A percentile compares a stretch with the other conserved stretches of the same genome.
Conservation (phyloP, 2,329 filamentous ascomycete species). For the Phialophora chinensis region DNA sequence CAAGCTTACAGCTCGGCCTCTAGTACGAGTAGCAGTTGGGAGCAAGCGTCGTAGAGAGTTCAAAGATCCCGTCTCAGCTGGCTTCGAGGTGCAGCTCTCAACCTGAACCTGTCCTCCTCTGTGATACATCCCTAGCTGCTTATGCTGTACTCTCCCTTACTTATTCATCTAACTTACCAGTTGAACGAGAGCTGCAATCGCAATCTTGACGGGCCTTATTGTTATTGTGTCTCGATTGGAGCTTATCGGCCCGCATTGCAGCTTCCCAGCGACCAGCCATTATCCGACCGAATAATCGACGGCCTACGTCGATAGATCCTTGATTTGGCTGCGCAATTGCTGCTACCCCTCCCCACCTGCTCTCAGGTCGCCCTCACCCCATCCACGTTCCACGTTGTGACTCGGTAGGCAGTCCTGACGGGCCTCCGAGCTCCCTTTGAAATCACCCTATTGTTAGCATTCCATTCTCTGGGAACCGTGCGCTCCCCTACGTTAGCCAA, state of each 20-base stretch:
- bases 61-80: constrained; percentile 19
- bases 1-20: constrained; percentile 12
- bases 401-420: constrained; percentile 26
- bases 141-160: background rate
- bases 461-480: constrained; percentile 33
- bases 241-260: constrained; percentile 35
- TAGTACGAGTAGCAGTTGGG: constrained; percentile 1
- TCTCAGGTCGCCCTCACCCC: constrained; percentile 24
- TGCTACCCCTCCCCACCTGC: constrained; percentile 32
- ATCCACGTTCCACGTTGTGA: constrained; percentile 27
- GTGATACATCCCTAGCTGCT: constrained; percentile 11
- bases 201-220: constrained; percentile 8
- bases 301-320: constrained; percentile 26
- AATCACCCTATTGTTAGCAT: constrained; percentile 30
- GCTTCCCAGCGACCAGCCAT: constrained; percentile 24
- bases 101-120: constrained; percentile 2
- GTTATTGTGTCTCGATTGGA: constrained; percentile 19
- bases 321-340: constrained; percentile 15
- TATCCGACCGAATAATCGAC: constrained; percentile 24
- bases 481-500: constrained; percentile 38
- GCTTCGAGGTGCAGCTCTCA: constrained; percentile 12
- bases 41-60: constrained; percentile 9
- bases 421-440: constrained; percentile 25
- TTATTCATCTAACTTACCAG: constrained; percentile 7
- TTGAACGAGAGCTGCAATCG: constrained; percentile 8